Evolutionary conservation across 345 rosid species (phyloP).

Genomic region (Barbarea vulgaris): DNA sequence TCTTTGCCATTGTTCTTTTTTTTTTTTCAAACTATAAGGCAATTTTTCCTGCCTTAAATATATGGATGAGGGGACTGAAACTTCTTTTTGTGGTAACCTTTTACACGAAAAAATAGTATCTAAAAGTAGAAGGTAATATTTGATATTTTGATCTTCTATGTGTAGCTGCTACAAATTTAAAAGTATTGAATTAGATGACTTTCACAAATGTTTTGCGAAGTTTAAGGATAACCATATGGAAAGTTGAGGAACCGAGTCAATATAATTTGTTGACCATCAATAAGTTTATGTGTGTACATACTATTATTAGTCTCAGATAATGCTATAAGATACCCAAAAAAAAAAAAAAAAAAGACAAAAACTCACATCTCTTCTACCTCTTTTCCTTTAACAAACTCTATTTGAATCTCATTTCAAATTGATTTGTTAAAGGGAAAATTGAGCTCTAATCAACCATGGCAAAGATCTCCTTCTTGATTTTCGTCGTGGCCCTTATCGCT

Average conservation of each 20-base stretch:
- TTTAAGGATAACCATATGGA: slow-evolving; percentile 29
- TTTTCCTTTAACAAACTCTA: slow-evolving; percentile 36
- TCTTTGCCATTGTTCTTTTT: slow-evolving; percentile 24
- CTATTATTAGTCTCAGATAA: slow-evolving; percentile 25
- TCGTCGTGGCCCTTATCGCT: slow-evolving; percentile 13
- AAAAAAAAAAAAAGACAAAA: not conserved
- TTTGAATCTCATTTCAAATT: slow-evolving; percentile 39
- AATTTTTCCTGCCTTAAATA: not conserved
- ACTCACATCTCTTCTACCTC: slow-evolving; percentile 21
- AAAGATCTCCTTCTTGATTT: slow-evolving; percentile 36
- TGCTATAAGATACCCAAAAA: slow-evolving; percentile 14
- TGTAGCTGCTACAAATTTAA: slow-evolving; percentile 2
- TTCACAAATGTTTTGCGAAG: not conserved
- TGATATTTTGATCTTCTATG: not conserved
- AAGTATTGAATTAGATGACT: not conserved
- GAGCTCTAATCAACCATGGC: slow-evolving; percentile 23
- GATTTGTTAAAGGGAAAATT: slow-evolving; percentile 36
- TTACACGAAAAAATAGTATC: not conserved
- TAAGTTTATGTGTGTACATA: not conserved
- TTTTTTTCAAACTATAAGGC: not conserved
- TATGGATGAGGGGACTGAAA: slow-evolving; percentile 14
- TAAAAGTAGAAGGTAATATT: slow-evolving; percentile 12
- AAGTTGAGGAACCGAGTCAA: not conserved
- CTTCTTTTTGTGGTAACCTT: not conserved
- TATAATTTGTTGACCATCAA: slow-evolving; percentile 14